Evolutionary conservation across 176 grass and related monocot genomes (phyloP).

Genomic region (Zoysia pacifica): DNA sequence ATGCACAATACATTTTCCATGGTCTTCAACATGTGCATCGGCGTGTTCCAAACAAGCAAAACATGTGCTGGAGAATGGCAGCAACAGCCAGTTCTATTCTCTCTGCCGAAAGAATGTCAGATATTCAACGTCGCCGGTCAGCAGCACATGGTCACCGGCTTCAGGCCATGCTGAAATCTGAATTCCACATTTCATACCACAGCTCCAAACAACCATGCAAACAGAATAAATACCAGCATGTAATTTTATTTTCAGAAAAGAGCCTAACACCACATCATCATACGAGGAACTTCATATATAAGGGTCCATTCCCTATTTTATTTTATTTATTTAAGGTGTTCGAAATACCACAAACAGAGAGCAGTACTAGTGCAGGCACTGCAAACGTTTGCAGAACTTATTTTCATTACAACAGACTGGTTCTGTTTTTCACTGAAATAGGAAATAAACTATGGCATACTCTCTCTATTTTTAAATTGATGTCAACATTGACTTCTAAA

Average conservation of each 20-base stretch:
- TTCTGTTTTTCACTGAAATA: background rate
- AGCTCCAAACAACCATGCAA: background rate
- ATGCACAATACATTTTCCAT: background rate
- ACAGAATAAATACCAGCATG: background rate
- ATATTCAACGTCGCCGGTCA: background rate
- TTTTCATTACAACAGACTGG: background rate
- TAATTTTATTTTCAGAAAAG: too few species aligned
- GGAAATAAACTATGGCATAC: background rate
- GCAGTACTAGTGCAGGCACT: background rate
- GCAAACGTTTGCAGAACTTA: background rate
- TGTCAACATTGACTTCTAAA: too few species aligned
- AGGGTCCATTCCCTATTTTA: background rate
- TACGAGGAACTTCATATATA: background rate
- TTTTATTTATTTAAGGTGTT: background rate
- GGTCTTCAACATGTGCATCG: constrained; percentile 15
- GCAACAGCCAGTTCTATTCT: background rate
- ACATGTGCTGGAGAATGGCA: constrained; percentile 24
- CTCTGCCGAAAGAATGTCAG: background rate
- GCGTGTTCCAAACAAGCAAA: background rate
- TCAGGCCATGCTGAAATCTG: too few species aligned
- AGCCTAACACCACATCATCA: background rate
- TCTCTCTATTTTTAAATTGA: too few species aligned
- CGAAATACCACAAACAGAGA: background rate
- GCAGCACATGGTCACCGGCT: background rate
- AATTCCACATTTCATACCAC: background rate